A percentile compares a stretch with the other conserved stretches of the same genome.
Conservation (phyloP, 805 yeast species). For the Lachancea nothofagi region DNA sequence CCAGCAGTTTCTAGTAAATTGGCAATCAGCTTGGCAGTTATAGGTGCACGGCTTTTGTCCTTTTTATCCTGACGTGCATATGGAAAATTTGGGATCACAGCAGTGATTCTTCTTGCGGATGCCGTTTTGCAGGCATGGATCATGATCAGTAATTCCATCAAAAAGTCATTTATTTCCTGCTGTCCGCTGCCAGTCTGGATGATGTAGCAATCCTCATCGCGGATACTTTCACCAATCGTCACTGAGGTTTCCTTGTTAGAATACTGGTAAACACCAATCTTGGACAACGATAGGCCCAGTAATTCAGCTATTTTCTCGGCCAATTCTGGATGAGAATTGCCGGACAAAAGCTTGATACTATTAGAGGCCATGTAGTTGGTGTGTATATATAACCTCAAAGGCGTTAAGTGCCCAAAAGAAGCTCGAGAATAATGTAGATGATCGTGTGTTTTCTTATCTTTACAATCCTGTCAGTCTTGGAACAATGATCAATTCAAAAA, state of each 20-base stretch:
- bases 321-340: conserved; percentile 61
- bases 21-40: conserved; percentile 80
- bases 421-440: no score
- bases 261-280: conserved; percentile 58
- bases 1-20: conserved; percentile 80
- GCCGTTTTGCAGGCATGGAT: conserved; percentile 81
- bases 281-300: conserved; percentile 55
- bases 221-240: conserved; percentile 72
- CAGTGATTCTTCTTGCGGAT: conserved; percentile 76
- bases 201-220: conserved; percentile 80
- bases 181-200: conserved; percentile 76
- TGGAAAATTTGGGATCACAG: conserved; percentile 76
- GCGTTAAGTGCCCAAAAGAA: neutral
- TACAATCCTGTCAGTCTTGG: no score
- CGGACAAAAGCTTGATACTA: conserved; percentile 61
- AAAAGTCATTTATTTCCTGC: conserved; percentile 61
- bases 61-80: conserved; percentile 88
- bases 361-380: conserved; percentile 72
- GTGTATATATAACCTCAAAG: no score
- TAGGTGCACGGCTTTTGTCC: conserved; percentile 80
- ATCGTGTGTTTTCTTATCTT: no score
- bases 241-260: conserved; percentile 71
- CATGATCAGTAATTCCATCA: conserved; percentile 69
- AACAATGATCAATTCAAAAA: no score
- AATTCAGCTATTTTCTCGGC: conserved; percentile 65